Conservation (phyloP, 2,329 filamentous ascomycete species). For the Aspergillus fischeri region DNA sequence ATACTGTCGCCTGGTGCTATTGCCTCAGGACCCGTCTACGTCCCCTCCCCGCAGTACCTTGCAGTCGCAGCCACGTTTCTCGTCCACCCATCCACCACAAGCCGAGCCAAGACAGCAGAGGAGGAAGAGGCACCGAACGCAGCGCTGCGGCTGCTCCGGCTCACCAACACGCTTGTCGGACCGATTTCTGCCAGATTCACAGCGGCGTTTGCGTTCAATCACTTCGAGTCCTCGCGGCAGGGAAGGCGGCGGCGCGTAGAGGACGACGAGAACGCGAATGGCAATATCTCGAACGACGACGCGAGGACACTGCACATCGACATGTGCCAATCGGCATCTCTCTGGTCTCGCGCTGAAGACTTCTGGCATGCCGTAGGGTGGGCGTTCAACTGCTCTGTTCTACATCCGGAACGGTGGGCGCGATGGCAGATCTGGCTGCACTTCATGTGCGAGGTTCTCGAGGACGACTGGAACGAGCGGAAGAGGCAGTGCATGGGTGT, state of each 20-base stretch:
- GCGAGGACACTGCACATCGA: slow-evolving; percentile 54
- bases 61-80: slow-evolving; percentile 74
- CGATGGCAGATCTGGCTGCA: slow-evolving; percentile 78
- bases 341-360: slow-evolving; percentile 75
- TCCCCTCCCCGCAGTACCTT: slow-evolving; percentile 69
- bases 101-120: slow-evolving; percentile 60
- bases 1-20: slow-evolving; percentile 29
- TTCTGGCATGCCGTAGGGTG: slow-evolving; percentile 89
- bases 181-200: slow-evolving; percentile 65
- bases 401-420: slow-evolving; percentile 70
- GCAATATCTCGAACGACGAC: slow-evolving; percentile 36
- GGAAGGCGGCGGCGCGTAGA: slow-evolving; percentile 23
- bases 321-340: slow-evolving; percentile 59
- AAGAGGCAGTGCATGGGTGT: slow-evolving; percentile 16
- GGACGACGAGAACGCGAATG: slow-evolving; percentile 15
- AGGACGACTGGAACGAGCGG: slow-evolving; percentile 42
- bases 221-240: slow-evolving; percentile 31
- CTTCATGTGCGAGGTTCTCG: slow-evolving; percentile 55
- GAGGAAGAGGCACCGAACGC: slow-evolving; percentile 60
- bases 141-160: slow-evolving; percentile 67
- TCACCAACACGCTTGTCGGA: slow-evolving; percentile 61
- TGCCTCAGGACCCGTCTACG: slow-evolving; percentile 48
- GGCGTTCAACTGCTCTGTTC: slow-evolving; percentile 84
- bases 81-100: slow-evolving; percentile 78
- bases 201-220: slow-evolving; percentile 67